These are phyloP conservation scores for Aspergillus fructus DNA, from an alignment of 2,329 filamentous ascomycete species.

Conservation along the genomic window DNA sequence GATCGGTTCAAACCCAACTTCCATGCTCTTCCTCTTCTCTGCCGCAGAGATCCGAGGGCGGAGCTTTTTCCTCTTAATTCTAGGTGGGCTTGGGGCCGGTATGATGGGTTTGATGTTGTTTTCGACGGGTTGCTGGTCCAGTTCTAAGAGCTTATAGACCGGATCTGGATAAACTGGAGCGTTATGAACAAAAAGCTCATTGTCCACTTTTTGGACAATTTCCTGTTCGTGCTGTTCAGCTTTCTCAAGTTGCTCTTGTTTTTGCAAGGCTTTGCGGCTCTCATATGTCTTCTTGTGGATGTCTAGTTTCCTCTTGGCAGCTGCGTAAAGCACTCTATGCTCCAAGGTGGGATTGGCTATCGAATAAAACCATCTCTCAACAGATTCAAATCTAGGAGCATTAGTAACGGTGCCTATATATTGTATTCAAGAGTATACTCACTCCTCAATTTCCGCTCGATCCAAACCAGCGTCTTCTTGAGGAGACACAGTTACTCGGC, in stretches of 20 bases:
- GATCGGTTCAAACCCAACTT: slow-evolving; percentile 13
- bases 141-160: background rate
- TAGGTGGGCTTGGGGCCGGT: background rate
- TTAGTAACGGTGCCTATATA: background rate
- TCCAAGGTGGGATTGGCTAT: slow-evolving; percentile 8
- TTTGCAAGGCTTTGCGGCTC: background rate
- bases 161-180: background rate
- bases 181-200: background rate
- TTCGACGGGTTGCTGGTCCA: background rate
- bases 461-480: background rate
- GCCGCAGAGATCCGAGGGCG: slow-evolving; percentile 15
- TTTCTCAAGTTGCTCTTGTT: background rate
- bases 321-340: slow-evolving; percentile 12
- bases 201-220: slow-evolving; percentile 3
- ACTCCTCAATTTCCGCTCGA: background rate
- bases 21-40: slow-evolving; percentile 15
- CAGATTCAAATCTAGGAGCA: slow-evolving; percentile 9
- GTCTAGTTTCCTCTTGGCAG: slow-evolving; percentile 8
- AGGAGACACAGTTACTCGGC: background rate
- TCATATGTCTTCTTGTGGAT: slow-evolving; percentile 7
- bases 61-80: background rate
- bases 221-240: background rate
- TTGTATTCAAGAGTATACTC: background rate
- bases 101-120: background rate
- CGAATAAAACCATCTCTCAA: slow-evolving; percentile 8